Evolutionary conservation across 2,329 filamentous ascomycete genomes (phyloP).

Genomic region (Alternaria novae-zelandiae): DNA sequence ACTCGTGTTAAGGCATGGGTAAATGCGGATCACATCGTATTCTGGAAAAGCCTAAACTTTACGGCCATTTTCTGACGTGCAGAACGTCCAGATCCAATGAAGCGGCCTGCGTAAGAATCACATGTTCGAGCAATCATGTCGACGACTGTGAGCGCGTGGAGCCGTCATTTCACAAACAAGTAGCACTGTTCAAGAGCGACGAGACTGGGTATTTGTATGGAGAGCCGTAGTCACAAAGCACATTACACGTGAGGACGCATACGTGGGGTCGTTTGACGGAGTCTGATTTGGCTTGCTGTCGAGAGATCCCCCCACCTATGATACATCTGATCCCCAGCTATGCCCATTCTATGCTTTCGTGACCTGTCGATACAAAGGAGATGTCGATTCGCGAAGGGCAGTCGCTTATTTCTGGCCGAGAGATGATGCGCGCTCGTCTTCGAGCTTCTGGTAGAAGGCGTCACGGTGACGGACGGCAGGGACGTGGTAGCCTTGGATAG

Average conservation of each 20-base stretch:
- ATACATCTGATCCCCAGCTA: conserved; percentile 38
- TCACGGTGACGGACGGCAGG: conserved; percentile 69
- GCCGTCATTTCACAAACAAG: neutral
- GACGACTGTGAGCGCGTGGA: neutral
- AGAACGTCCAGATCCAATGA: neutral
- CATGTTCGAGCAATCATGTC: neutral
- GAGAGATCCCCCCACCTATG: conserved; percentile 36
- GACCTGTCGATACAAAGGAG: conserved; percentile 35
- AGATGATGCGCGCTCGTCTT: conserved; percentile 63
- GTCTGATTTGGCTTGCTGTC: conserved; percentile 26
- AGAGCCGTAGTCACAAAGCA: neutral
- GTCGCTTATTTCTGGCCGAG: conserved; percentile 46
- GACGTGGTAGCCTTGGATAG: conserved; percentile 65
- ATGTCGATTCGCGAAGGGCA: conserved; percentile 23
- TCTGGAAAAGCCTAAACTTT: neutral
- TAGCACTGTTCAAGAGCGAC: neutral
- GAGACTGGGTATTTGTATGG: neutral
- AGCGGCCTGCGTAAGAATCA: neutral
- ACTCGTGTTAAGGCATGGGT: neutral
- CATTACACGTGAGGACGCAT: neutral
- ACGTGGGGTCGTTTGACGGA: conserved; percentile 1
- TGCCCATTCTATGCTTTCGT: conserved; percentile 32
- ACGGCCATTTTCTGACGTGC: neutral
- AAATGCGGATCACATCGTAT: neutral
- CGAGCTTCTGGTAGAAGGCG: conserved; percentile 67